Evolutionary conservation across 176 grass and related monocot genomes (phyloP).

Genomic region (Lolium multiflorum): DNA sequence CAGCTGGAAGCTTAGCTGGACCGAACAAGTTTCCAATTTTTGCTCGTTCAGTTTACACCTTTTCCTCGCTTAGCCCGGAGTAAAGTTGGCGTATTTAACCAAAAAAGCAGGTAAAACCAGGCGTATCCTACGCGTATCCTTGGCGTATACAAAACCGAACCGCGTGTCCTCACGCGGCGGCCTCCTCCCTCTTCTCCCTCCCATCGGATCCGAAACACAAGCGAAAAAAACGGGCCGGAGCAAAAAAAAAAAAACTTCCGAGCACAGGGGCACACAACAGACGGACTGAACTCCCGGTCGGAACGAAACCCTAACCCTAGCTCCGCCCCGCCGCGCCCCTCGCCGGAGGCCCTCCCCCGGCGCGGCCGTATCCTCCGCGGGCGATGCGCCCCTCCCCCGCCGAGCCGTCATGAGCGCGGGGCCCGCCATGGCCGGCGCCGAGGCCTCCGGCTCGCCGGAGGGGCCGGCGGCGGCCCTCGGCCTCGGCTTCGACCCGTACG

Average conservation of each 20-base stretch:
- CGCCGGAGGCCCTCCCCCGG: conserved; percentile 40
- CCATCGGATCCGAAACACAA: conserved; percentile 77
- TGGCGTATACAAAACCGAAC: conserved; percentile 12
- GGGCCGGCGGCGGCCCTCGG: conserved; percentile 28
- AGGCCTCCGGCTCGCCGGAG: conserved; percentile 42
- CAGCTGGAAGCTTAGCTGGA: background rate
- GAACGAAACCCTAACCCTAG: conserved; percentile 97
- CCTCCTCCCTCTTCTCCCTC: background rate
- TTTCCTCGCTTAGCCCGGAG: background rate
- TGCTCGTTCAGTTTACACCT: background rate
- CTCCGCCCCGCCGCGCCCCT: conserved; percentile 30
- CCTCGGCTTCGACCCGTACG: conserved; percentile 53
- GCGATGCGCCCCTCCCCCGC: conserved; percentile 44
- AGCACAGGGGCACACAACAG: background rate
- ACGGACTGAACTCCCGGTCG: conserved; percentile 31
- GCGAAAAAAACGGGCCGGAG: conserved; percentile 64
- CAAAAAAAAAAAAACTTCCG: background rate
- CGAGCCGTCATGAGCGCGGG: conserved; percentile 56
- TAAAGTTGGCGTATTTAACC: background rate
- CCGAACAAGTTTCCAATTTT: background rate
- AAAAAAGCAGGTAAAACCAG: background rate
- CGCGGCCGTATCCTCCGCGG: background rate
- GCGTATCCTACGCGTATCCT: background rate
- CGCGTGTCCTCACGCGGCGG: background rate
- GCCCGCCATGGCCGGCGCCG: conserved; percentile 42